These are phyloP conservation scores for Cerrena zonata DNA, from an alignment of 1,284 basidiomycete species.

Conservation along the genomic window DNA sequence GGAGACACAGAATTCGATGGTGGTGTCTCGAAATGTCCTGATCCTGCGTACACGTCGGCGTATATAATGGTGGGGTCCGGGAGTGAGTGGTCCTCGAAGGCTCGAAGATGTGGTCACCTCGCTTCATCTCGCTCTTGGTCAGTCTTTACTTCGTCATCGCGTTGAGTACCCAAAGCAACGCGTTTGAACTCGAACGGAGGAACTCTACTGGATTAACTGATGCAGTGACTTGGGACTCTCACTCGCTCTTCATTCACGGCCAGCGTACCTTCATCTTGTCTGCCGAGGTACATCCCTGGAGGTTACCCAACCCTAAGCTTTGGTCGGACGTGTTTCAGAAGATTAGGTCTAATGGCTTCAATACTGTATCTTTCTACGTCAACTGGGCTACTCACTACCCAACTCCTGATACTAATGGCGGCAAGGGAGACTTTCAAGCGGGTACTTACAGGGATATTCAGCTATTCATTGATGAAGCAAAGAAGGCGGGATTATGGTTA, in stretches of 20 bases:
- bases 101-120: not conserved
- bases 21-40: too few species aligned
- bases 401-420: constrained; percentile 39
- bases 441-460: constrained; percentile 49
- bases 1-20: not conserved
- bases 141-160: not conserved
- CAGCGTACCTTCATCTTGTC: constrained; percentile 47
- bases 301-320: constrained; percentile 41
- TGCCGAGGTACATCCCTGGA: constrained; percentile 46
- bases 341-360: constrained; percentile 54
- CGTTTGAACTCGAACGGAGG: constrained; percentile 7
- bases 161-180: not conserved
- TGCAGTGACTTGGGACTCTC: constrained; percentile 47
- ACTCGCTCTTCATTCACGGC: constrained; percentile 44
- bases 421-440: constrained; percentile 43
- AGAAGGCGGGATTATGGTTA: constrained; percentile 49
- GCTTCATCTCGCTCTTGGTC: not conserved
- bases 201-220: constrained; percentile 41
- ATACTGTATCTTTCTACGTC: constrained; percentile 49
- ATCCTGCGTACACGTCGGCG: not conserved
- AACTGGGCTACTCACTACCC: constrained; percentile 47
- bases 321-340: constrained; percentile 59
- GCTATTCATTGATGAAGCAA: constrained; percentile 44
- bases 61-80: not conserved
- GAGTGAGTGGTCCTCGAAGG: not conserved